These are phyloP conservation scores for Hypsizygus marmoreus DNA, from an alignment of 768 basidiomycete species.

Conservation along the genomic window DNA sequence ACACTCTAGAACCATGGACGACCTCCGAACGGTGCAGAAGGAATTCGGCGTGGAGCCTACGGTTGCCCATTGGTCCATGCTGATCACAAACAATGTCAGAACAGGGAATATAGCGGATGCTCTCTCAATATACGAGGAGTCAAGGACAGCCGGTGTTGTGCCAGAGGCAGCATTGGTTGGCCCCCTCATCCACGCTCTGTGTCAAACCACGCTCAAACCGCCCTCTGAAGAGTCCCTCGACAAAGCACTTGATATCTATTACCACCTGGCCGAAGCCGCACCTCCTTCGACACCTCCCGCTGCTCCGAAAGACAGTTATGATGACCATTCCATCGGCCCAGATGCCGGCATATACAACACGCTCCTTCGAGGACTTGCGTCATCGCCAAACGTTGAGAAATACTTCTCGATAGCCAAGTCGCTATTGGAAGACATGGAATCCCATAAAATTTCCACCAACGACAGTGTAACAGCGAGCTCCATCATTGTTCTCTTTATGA, in stretches of 20 bases:
- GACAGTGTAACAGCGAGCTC: constrained; percentile 49
- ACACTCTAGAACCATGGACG: constrained; percentile 37
- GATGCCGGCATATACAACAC: constrained; percentile 56
- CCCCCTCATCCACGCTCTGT: constrained; percentile 56
- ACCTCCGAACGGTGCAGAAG: constrained; percentile 44
- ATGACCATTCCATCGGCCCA: constrained; percentile 42
- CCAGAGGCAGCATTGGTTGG: constrained; percentile 54
- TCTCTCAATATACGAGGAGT: constrained; percentile 49
- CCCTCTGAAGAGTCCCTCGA: constrained; percentile 48
- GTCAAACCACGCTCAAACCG: constrained; percentile 34
- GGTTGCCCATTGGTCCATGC: constrained; percentile 51
- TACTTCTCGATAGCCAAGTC: constrained; percentile 48
- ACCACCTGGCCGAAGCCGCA: constrained; percentile 40
- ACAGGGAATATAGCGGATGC: constrained; percentile 40
- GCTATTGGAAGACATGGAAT: constrained; percentile 69
- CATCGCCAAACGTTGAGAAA: constrained; percentile 44
- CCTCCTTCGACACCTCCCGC: constrained; percentile 24
- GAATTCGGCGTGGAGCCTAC: constrained; percentile 41
- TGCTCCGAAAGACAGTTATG: constrained; percentile 18
- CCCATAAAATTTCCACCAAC: constrained; percentile 45
- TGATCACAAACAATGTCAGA: constrained; percentile 54
- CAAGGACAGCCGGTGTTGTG: constrained; percentile 41
- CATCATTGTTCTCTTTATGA: constrained; percentile 68
- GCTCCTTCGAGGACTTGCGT: constrained; percentile 50
- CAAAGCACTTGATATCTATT: constrained; percentile 55